Conservation (phyloP, 768 basidiomycete species). For the Calvatia gigantea region DNA sequence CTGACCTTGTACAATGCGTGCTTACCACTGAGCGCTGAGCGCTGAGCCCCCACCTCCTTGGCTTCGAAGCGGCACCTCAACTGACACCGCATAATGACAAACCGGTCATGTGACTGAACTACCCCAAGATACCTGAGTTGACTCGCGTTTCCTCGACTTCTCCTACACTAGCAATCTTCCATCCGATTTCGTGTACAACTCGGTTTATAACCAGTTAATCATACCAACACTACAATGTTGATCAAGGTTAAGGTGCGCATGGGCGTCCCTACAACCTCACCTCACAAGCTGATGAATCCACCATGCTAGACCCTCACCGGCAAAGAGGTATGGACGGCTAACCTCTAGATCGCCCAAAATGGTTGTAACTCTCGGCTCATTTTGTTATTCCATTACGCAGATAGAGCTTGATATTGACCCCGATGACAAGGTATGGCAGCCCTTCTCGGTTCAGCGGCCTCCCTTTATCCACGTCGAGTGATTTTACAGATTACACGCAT, state of each 20-base stretch:
- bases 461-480: too few species aligned
- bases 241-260: slow-evolving; percentile 83
- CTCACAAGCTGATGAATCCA: slow-evolving; percentile 3
- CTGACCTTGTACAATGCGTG: too few species aligned
- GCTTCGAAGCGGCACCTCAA: background rate
- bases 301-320: slow-evolving; percentile 82
- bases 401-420: slow-evolving; percentile 95
- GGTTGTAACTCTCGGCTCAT: slow-evolving; percentile 6
- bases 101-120: slow-evolving; percentile 1
- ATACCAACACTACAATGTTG: slow-evolving; percentile 45
- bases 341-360: slow-evolving; percentile 8
- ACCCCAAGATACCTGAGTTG: background rate
- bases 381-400: slow-evolving; percentile 30
- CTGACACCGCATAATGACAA: background rate
- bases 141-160: slow-evolving; percentile 6
- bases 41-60: background rate
- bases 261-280: background rate
- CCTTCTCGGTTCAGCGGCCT: background rate
- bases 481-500: slow-evolving; percentile 75
- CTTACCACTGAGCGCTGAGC: background rate
- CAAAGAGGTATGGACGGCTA: slow-evolving; percentile 70
- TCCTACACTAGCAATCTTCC: slow-evolving; percentile 2
- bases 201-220: background rate
- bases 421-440: slow-evolving; percentile 68
- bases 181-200: background rate